phyloP scores from a whole-genome alignment of 2,329 filamentous ascomycete genomes.

The Fusarium vanettenii region DNA sequence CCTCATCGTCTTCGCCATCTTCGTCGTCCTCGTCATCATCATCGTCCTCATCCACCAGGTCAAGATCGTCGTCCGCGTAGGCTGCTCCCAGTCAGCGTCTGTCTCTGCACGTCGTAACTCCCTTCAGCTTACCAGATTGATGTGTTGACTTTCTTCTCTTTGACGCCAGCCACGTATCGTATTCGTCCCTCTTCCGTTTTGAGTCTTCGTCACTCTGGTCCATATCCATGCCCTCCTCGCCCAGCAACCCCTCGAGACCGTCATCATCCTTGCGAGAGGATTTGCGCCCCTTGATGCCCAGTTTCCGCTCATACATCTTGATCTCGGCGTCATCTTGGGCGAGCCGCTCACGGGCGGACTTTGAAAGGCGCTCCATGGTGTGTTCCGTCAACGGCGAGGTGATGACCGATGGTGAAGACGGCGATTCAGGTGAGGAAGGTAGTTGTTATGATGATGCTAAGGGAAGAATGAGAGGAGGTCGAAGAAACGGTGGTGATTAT shows the following conservation, averaged over 20 bases:
- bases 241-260: constrained; percentile 82
- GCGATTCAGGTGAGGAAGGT: not conserved
- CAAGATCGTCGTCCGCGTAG: constrained; percentile 33
- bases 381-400: not conserved
- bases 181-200: constrained; percentile 70
- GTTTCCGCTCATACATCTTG: constrained; percentile 83
- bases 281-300: constrained; percentile 84
- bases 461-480: not conserved
- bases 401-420: not conserved
- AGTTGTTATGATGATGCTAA: not conserved
- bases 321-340: constrained; percentile 91
- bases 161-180: constrained; percentile 69
- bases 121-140: constrained; percentile 10
- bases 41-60: constrained; percentile 38
- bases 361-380: constrained; percentile 27
- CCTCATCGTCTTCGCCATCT: constrained; percentile 36
- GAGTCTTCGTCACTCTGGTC: constrained; percentile 65
- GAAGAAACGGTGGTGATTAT: not conserved
- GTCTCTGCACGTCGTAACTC: constrained; percentile 39
- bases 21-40: constrained; percentile 41
- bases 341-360: constrained; percentile 63
- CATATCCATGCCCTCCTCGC: constrained; percentile 60
- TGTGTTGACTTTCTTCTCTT: constrained; percentile 63
- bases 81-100: constrained; percentile 39
- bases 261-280: constrained; percentile 79